Evolutionary conservation across 192 early-diverging fungal species (phyloP).

Genomic region (Coemansia sp.): DNA sequence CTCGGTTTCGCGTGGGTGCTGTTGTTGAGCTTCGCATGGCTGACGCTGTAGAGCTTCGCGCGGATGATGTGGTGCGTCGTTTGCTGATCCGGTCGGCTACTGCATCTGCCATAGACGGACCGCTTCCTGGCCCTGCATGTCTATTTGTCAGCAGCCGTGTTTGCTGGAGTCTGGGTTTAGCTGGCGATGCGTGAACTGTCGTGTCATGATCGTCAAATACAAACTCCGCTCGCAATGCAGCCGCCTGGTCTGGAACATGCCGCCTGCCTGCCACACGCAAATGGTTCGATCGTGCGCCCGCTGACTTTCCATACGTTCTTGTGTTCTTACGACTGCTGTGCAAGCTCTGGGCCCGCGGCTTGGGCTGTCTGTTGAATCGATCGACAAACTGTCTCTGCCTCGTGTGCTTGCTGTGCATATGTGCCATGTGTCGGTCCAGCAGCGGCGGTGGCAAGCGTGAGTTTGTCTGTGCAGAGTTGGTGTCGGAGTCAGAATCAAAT

Average conservation of each 20-base stretch:
- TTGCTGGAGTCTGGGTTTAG: slow-evolving; percentile 11
- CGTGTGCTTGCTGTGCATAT: neutral
- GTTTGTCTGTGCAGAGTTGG: neutral
- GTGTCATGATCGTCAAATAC: slow-evolving; percentile 39
- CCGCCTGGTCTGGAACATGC: neutral
- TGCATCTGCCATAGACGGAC: slow-evolving; percentile 11
- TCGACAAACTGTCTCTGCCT: slow-evolving; percentile 18
- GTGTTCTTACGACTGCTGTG: neutral
- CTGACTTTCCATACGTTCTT: neutral
- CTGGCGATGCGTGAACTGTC: neutral
- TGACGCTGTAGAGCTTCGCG: neutral
- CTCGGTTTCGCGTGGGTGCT: neutral
- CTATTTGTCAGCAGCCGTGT: slow-evolving; percentile 23
- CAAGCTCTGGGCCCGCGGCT: neutral
- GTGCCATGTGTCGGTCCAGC: slow-evolving; percentile 11
- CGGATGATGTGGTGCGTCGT: neutral
- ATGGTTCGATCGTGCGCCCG: neutral
- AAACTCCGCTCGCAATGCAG: slow-evolving; percentile 17
- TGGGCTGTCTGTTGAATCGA: slow-evolving; percentile 13
- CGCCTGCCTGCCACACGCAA: neutral
- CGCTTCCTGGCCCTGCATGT: neutral
- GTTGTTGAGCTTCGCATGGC: neutral
- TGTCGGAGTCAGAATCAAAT: slow-evolving; percentile 43
- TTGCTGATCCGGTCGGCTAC: slow-evolving; percentile 13
- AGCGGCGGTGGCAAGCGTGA: neutral